Conservation (phyloP, 176 grass and related monocot genomes). For the Rhynchospora tenuis region DNA sequence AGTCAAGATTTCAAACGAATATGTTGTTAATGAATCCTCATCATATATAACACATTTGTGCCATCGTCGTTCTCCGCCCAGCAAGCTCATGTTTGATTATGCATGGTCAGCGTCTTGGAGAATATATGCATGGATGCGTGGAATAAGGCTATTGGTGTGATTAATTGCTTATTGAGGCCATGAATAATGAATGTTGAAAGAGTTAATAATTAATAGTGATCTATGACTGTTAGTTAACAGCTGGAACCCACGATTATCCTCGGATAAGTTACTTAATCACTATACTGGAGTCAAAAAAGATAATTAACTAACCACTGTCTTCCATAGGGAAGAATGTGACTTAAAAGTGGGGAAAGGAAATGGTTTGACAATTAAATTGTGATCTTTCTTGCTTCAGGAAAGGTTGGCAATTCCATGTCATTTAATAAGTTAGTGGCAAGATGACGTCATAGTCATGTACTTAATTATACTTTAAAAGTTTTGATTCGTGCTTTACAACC, state of each 20-base stretch:
- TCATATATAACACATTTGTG: no score
- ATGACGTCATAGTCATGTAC: not conserved
- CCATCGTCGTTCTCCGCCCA: no score
- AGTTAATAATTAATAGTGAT: not conserved
- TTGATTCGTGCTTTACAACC: not conserved
- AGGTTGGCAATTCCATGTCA: not conserved
- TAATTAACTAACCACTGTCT: slow-evolving; percentile 15
- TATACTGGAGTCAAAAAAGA: slow-evolving; percentile 10
- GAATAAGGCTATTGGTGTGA: not conserved
- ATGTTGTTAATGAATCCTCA: no score
- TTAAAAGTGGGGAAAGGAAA: not conserved
- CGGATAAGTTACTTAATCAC: not conserved
- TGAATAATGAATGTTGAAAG: not conserved
- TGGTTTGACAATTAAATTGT: not conserved
- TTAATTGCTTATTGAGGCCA: not conserved
- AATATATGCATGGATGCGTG: not conserved
- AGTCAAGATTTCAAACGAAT: no score
- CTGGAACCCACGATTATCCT: slow-evolving; percentile 8
- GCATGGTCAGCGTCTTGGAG: not conserved
- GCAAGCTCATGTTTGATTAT: no score
- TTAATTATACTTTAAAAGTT: not conserved
- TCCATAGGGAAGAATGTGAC: not conserved
- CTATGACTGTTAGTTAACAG: slow-evolving; percentile 13
- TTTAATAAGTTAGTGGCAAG: not conserved
- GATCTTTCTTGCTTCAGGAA: slow-evolving; percentile 7